Conservation (phyloP, 192 early-diverging fungal genomes). For the Mortierella claussenii region DNA sequence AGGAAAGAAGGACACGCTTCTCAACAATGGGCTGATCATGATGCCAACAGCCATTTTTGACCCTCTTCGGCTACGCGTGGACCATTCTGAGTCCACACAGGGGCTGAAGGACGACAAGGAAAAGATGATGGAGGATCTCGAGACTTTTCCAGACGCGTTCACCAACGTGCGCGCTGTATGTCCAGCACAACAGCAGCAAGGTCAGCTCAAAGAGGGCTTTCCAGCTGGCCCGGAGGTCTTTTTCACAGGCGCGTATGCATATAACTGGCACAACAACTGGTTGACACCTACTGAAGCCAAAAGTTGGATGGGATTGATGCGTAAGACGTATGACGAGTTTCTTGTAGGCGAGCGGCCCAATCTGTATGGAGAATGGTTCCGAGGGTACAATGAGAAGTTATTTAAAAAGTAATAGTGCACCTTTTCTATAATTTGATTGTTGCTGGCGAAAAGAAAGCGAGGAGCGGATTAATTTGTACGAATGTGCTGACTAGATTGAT, state of each 20-base stretch:
- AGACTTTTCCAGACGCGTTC: constrained; percentile 37
- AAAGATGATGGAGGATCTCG: constrained; percentile 27
- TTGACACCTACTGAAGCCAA: constrained; percentile 6
- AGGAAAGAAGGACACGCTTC: background rate
- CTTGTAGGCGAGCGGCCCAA: constrained; percentile 34
- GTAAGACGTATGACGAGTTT: constrained; percentile 41
- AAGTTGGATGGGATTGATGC: constrained; percentile 52
- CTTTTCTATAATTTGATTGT: too few relatives aligned
- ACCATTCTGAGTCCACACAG: constrained; percentile 11
- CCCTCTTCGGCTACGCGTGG: constrained; percentile 45
- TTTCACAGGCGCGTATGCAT: constrained; percentile 44
- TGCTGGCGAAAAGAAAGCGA: too few relatives aligned
- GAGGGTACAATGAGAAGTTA: background rate
- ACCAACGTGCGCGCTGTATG: constrained; percentile 14
- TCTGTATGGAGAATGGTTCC: constrained; percentile 53
- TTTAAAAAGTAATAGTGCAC: too few relatives aligned
- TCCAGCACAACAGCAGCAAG: constrained; percentile 6
- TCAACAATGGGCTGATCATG: constrained; percentile 32
- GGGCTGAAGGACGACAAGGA: constrained; percentile 3
- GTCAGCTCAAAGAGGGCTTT: constrained; percentile 1
- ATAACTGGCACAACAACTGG: constrained; percentile 58
- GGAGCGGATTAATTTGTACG: too few relatives aligned
- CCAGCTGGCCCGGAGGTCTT: constrained; percentile 44
- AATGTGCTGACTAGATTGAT: too few relatives aligned
- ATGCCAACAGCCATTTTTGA: constrained; percentile 47